These are phyloP conservation scores for Yamadazyma sp. DNA, from an alignment of 1,139 yeast genomes.

Conservation along the genomic window DNA sequence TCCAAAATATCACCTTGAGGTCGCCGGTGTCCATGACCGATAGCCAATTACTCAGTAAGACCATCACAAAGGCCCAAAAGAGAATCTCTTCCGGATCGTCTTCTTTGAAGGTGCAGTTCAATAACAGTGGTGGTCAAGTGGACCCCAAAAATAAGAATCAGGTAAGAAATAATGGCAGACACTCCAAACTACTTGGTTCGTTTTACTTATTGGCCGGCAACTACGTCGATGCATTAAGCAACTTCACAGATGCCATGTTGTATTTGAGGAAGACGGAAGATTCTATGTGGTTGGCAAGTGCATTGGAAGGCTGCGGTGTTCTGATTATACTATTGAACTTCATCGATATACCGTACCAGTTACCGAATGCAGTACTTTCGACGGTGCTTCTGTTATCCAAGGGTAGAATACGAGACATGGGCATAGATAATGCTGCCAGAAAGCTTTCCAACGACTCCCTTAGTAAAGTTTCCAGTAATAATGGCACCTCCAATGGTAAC, in stretches of 20 bases:
- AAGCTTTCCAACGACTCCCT: slow-evolving; percentile 24
- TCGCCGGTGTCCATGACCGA: slow-evolving; percentile 70
- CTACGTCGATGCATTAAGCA: slow-evolving; percentile 64
- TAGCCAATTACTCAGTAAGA: slow-evolving; percentile 49
- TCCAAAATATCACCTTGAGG: slow-evolving; percentile 66
- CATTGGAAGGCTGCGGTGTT: slow-evolving; percentile 77
- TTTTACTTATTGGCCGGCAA: slow-evolving; percentile 80
- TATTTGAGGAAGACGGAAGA: slow-evolving; percentile 66
- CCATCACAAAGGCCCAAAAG: slow-evolving; percentile 52
- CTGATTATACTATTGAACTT: slow-evolving; percentile 62
- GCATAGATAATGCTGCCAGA: slow-evolving; percentile 18
- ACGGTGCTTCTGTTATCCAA: slow-evolving; percentile 29
- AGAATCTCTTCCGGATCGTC: slow-evolving; percentile 39
- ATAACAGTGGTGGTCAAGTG: slow-evolving; percentile 9
- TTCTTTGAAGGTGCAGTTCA: slow-evolving; percentile 36
- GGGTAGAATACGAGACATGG: slow-evolving; percentile 20
- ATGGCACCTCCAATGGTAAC: slow-evolving; percentile 1
- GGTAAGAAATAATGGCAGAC: slow-evolving; percentile 59
- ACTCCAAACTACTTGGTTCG: slow-evolving; percentile 72
- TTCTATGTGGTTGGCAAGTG: slow-evolving; percentile 83
- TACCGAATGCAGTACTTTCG: slow-evolving; percentile 44
- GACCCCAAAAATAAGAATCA: slow-evolving; percentile 20
- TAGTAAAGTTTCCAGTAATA: slow-evolving; percentile 22
- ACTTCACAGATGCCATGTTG: slow-evolving; percentile 70
- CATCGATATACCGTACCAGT: slow-evolving; percentile 56